Percentiles rank a stretch among this genome's conserved stretches.
Conservation (phyloP, 306 rosid genomes). For the Prunus padus region DNA sequence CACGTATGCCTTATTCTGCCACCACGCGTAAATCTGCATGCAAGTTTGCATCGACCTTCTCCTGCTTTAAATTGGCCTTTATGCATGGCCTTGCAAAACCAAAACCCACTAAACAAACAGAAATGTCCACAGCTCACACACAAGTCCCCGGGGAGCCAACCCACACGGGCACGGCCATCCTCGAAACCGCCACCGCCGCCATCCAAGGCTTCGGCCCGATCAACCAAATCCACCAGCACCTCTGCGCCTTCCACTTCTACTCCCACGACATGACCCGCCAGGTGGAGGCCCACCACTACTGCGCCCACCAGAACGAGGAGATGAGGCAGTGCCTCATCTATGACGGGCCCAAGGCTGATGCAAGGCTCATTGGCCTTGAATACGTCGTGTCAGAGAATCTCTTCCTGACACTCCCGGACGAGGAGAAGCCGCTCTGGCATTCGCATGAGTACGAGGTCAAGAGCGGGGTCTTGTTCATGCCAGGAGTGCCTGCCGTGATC, state of each 20-base stretch:
- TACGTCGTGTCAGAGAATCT: slow-evolving; percentile 56
- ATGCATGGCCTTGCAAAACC: neutral
- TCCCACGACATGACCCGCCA: slow-evolving; percentile 73
- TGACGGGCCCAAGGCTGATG: slow-evolving; percentile 40
- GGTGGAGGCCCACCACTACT: slow-evolving; percentile 89
- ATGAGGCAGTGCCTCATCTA: slow-evolving; percentile 79
- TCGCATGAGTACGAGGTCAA: slow-evolving; percentile 83
- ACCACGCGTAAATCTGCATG: slow-evolving; percentile 62
- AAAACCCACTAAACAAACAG: neutral
- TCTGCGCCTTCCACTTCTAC: slow-evolving; percentile 90
- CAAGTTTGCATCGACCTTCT: neutral
- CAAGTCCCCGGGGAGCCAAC: slow-evolving; percentile 55
- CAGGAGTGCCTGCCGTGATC: slow-evolving; percentile 41
- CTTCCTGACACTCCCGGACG: slow-evolving; percentile 66
- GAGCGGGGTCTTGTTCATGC: slow-evolving; percentile 64
- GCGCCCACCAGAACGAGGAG: slow-evolving; percentile 74
- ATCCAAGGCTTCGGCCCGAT: slow-evolving; percentile 64
- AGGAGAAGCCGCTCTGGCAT: slow-evolving; percentile 79
- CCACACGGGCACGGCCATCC: slow-evolving; percentile 37
- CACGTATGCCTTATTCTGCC: neutral
- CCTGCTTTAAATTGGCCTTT: neutral
- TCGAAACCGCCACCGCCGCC: slow-evolving; percentile 60
- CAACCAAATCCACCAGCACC: slow-evolving; percentile 82
- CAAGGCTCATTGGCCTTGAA: slow-evolving; percentile 59
- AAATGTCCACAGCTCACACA: slow-evolving; percentile 28